phyloP scores from a whole-genome alignment of 1,284 basidiomycete genomes.

The Trichosporon faecale region DNA sequence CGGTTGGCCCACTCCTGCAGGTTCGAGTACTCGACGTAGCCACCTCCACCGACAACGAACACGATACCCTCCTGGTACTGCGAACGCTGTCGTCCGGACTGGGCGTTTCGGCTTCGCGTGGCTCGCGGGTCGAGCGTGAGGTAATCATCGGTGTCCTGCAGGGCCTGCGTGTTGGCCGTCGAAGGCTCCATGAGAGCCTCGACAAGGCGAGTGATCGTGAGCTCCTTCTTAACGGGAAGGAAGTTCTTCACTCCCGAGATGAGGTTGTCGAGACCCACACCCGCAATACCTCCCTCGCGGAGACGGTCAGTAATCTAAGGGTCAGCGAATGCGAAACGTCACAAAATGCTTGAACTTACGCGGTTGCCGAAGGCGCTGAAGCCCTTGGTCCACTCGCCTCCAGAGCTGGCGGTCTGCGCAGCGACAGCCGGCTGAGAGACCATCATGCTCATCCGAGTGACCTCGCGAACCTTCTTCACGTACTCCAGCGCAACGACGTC shows the following conservation, averaged over 20 bases:
- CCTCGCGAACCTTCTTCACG: constrained; percentile 85
- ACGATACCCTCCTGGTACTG: constrained; percentile 85
- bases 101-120: constrained; percentile 57
- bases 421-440: constrained; percentile 69
- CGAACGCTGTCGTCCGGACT: constrained; percentile 52
- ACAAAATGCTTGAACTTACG: constrained; percentile 55
- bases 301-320: constrained; percentile 73
- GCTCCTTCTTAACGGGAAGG: constrained; percentile 88
- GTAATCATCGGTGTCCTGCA: constrained; percentile 96
- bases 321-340: constrained; percentile 14
- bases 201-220: constrained; percentile 85
- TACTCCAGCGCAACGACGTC: constrained; percentile 86
- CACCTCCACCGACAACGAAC: constrained; percentile 94
- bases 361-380: constrained; percentile 88
- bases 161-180: constrained; percentile 81
- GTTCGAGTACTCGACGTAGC: constrained; percentile 97
- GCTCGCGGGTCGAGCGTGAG: constrained; percentile 89
- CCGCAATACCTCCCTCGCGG: constrained; percentile 76
- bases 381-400: constrained; percentile 65
- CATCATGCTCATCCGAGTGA: constrained; percentile 83
- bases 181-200: constrained; percentile 97
- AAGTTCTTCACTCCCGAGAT: constrained; percentile 99
- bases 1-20: constrained; percentile 82
- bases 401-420: constrained; percentile 46
- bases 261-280: constrained; percentile 76